Evolutionary conservation across 306 rosid genomes (phyloP).

Genomic region (Macrotyloma uniflorum): DNA sequence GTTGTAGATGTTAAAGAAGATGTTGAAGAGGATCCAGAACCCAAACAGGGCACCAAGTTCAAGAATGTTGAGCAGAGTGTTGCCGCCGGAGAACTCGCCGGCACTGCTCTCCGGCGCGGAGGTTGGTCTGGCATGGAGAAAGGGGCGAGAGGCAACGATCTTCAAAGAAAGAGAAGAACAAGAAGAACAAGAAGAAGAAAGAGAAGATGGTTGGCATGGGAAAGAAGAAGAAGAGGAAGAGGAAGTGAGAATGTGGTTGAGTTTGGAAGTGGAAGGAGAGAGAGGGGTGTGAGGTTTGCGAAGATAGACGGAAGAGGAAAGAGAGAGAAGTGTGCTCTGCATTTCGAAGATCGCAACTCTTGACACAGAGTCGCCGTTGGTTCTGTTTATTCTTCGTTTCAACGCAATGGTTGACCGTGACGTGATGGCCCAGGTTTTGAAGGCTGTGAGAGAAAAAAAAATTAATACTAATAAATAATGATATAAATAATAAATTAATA

Average conservation of each 20-base stretch:
- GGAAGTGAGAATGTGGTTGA: background rate
- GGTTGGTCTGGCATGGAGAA: slow-evolving; percentile 57
- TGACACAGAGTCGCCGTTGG: background rate
- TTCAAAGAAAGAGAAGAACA: slow-evolving; percentile 45
- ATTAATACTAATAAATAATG: background rate
- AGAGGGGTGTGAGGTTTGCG: slow-evolving; percentile 32
- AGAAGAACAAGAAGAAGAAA: slow-evolving; percentile 33
- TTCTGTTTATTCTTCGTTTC: background rate
- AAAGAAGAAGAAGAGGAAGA: slow-evolving; percentile 23
- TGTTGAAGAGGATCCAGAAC: slow-evolving; percentile 84
- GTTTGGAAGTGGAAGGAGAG: slow-evolving; percentile 39
- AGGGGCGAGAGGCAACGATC: slow-evolving; percentile 39
- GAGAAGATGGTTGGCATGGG: slow-evolving; percentile 51
- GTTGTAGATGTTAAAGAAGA: slow-evolving; percentile 91
- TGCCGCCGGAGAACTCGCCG: slow-evolving; percentile 27
- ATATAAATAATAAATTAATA: background rate
- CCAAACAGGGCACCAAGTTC: slow-evolving; percentile 76
- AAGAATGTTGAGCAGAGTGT: slow-evolving; percentile 46
- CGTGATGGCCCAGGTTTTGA: background rate
- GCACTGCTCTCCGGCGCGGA: slow-evolving; percentile 60
- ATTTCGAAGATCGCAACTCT: slow-evolving; percentile 46
- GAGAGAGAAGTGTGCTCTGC: slow-evolving; percentile 67
- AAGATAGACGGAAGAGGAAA: slow-evolving; percentile 37
- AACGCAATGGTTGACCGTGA: background rate
- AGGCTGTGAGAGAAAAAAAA: background rate